Percentiles rank a stretch among this genome's conserved stretches.
phyloP scores from a whole-genome alignment of 352 stramenopile species.

The Globisporangium okanoganense region DNA sequence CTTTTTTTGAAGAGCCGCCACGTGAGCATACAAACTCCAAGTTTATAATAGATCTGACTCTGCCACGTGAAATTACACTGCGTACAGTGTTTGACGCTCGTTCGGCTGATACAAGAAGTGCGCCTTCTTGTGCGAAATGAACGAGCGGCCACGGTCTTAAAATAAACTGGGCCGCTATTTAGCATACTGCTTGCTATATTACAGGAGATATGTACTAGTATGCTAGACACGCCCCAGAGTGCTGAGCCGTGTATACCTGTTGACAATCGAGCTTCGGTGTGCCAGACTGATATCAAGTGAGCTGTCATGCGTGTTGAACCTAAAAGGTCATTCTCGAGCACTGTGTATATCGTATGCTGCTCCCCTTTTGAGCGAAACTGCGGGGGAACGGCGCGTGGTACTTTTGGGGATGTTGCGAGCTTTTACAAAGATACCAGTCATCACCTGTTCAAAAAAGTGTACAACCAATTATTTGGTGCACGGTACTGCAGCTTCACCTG shows the following conservation, averaged over 20 bases:
- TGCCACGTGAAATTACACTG: background rate
- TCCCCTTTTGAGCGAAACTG: constrained; percentile 1
- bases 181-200: no score
- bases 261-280: no score
- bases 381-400: constrained; percentile 6
- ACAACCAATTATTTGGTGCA: background rate
- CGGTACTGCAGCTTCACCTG: background rate
- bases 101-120: no score
- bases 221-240: no score
- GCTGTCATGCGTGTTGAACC: background rate
- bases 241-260: no score
- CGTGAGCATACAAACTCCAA: background rate
- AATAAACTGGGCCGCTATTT: no score
- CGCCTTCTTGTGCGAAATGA: no score
- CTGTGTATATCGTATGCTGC: background rate
- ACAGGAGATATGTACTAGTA: no score
- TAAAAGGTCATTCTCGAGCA: background rate
- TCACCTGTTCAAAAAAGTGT: constrained; percentile 1
- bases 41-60: constrained; percentile 5
- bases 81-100: background rate
- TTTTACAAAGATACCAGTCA: constrained; percentile 1
- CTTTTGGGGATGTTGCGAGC: constrained; percentile 14
- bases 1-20: background rate
- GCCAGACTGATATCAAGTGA: background rate
- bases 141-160: no score